A percentile compares a stretch with the other conserved stretches of the same genome.
Conservation (phyloP, 371 early-diverging fungal species). For the Mortierella sp. region DNA sequence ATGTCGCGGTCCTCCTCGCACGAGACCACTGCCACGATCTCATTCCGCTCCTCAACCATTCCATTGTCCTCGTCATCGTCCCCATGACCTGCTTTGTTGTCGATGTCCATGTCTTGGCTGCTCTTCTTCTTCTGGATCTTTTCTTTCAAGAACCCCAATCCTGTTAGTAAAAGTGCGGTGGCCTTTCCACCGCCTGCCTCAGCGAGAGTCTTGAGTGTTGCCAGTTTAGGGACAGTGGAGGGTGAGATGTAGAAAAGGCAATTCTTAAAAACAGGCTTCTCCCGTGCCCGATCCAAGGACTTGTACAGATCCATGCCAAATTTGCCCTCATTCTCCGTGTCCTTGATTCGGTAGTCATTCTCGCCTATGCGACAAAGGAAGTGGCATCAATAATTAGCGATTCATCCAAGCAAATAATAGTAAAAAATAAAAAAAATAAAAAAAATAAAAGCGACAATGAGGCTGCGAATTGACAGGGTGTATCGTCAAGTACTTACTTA, state of each 20-base stretch:
- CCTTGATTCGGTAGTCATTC: conserved; percentile 28
- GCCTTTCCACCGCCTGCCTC: conserved; percentile 51
- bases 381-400: neutral
- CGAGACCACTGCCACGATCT: conserved; percentile 33
- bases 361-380: too few relatives aligned
- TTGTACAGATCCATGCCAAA: conserved; percentile 32
- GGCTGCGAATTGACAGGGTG: too few relatives aligned
- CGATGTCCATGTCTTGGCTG: neutral
- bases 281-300: conserved; percentile 36
- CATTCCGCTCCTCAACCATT: conserved; percentile 7
- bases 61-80: neutral
- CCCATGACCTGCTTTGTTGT: conserved; percentile 1
- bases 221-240: conserved; percentile 25
- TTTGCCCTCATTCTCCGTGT: conserved; percentile 30
- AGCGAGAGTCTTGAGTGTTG: conserved; percentile 24
- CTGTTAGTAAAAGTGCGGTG: conserved; percentile 31
- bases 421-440: neutral
- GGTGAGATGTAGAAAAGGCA: conserved; percentile 45
- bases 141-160: conserved; percentile 40
- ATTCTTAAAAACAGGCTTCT: conserved; percentile 40
- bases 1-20: conserved; percentile 44
- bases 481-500: conserved; percentile 21
- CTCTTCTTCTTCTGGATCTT: conserved; percentile 6
- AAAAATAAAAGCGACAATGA: neutral
- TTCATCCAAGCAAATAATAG: neutral